These are phyloP conservation scores for Inosperma sp. DNA, from an alignment of 768 basidiomycete genomes.

Conservation along the genomic window DNA sequence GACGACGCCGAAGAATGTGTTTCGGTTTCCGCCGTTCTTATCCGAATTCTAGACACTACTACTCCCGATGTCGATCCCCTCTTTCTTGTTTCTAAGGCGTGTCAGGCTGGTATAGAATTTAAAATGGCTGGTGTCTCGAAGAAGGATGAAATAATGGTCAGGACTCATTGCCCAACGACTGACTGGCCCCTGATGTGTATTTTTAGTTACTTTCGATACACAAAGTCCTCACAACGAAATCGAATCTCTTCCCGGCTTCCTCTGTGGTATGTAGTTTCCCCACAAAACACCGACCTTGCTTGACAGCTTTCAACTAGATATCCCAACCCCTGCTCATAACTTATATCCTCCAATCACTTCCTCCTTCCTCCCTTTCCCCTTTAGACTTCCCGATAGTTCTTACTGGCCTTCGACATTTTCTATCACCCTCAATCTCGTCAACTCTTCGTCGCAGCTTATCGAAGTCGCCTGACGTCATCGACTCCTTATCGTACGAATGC, in stretches of 20 bases:
- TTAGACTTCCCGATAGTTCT: conserved; percentile 34
- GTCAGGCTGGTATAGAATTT: conserved; percentile 34
- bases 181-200: background rate
- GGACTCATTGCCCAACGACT: no score
- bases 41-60: conserved; percentile 35
- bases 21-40: conserved; percentile 39
- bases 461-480: conserved; percentile 26
- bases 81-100: no score
- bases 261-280: conserved; percentile 29
- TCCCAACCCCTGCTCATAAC: conserved; percentile 53
- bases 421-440: no score
- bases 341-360: conserved; percentile 44
- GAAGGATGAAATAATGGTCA: conserved; percentile 56
- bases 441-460: conserved; percentile 32
- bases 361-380: conserved; percentile 39
- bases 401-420: conserved; percentile 24
- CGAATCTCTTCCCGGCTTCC: conserved; percentile 31
- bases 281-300: background rate
- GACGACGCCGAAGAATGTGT: conserved; percentile 10
- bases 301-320: conserved; percentile 35
- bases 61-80: conserved; percentile 46
- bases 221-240: conserved; percentile 32
- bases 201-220: conserved; percentile 36
- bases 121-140: conserved; percentile 51
- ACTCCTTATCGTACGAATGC: conserved; percentile 32